Evolutionary conservation across 768 basidiomycete genomes (phyloP).

Genomic region (Amylocystis lapponica): DNA sequence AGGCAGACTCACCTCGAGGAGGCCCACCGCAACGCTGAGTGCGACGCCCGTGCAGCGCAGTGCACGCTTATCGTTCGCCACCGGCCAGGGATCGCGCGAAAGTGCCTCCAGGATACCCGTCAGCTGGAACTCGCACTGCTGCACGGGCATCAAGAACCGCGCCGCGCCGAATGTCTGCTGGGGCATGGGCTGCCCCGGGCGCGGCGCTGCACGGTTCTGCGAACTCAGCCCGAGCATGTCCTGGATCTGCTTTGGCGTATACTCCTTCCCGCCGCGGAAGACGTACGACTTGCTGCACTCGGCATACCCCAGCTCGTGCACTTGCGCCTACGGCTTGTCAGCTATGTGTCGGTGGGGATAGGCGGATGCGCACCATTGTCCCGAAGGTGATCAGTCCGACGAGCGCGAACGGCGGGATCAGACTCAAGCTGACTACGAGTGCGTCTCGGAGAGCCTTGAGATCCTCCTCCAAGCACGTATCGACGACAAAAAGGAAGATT

Average conservation of each 20-base stretch:
- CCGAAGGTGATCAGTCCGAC: constrained; percentile 96
- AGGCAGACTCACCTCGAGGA: constrained; percentile 63
- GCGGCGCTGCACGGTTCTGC: constrained; percentile 76
- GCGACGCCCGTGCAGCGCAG: constrained; percentile 95
- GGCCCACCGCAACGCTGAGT: constrained; percentile 84
- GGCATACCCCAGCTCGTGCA: constrained; percentile 94
- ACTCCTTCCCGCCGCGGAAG: constrained; percentile 97
- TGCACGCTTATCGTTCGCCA: constrained; percentile 89
- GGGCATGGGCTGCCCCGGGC: constrained; percentile 78
- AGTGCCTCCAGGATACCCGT: constrained; percentile 89
- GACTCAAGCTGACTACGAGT: constrained; percentile 87
- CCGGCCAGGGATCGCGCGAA: constrained; percentile 93
- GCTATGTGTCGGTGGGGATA: background rate
- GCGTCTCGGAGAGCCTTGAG: constrained; percentile 93
- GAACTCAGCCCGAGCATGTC: constrained; percentile 93
- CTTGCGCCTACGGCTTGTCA: constrained; percentile 68
- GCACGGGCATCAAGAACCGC: constrained; percentile 86
- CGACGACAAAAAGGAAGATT: constrained; percentile 94
- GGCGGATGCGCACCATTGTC: constrained; percentile 76
- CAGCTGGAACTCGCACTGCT: constrained; percentile 93
- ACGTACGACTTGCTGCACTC: constrained; percentile 98
- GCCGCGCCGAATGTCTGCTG: constrained; percentile 79
- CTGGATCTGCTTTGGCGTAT: constrained; percentile 91
- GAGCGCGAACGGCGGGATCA: constrained; percentile 90
- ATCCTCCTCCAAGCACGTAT: constrained; percentile 95